Evolutionary conservation across 208 protist genomes (phyloP).

Genomic region (Wallacemonas collosoma): DNA sequence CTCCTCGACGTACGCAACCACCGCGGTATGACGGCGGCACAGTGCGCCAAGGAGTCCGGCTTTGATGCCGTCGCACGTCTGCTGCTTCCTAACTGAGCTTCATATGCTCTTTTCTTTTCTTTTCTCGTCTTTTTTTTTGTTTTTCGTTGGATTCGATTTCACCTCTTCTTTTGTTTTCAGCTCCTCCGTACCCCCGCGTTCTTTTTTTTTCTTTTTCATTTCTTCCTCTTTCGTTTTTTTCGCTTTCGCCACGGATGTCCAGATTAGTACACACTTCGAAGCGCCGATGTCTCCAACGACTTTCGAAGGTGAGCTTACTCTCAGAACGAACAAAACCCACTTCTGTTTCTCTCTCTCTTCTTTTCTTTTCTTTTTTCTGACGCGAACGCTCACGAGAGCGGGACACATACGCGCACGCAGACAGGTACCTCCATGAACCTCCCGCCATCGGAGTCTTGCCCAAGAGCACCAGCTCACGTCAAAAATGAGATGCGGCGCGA

Average conservation of each 20-base stretch:
- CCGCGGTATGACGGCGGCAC: constrained; percentile 57
- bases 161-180: background rate
- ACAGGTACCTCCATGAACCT: too few relatives aligned
- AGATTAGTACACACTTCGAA: too few relatives aligned
- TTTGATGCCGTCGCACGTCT: constrained; percentile 60
- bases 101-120: background rate
- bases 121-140: background rate
- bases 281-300: too few relatives aligned
- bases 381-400: too few relatives aligned
- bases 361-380: too few relatives aligned
- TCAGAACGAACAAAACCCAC: too few relatives aligned
- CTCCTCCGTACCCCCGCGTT: background rate
- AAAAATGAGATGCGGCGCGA: too few relatives aligned
- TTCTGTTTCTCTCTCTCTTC: too few relatives aligned
- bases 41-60: constrained; percentile 71
- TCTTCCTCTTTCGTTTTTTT: constrained; percentile 5
- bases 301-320: too few relatives aligned
- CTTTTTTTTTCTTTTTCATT: constrained; percentile 12
- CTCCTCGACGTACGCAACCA: constrained; percentile 50
- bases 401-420: too few relatives aligned
- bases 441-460: too few relatives aligned
- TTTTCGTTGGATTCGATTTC: background rate
- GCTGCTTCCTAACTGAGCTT: constrained; percentile 38
- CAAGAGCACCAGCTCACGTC: too few relatives aligned
- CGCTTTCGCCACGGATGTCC: background rate